Evolutionary conservation across 1,284 basidiomycete genomes (phyloP), one percentile per base, ranked within the genome.

Genomic region (Fomitopsis pinicola): DNA sequence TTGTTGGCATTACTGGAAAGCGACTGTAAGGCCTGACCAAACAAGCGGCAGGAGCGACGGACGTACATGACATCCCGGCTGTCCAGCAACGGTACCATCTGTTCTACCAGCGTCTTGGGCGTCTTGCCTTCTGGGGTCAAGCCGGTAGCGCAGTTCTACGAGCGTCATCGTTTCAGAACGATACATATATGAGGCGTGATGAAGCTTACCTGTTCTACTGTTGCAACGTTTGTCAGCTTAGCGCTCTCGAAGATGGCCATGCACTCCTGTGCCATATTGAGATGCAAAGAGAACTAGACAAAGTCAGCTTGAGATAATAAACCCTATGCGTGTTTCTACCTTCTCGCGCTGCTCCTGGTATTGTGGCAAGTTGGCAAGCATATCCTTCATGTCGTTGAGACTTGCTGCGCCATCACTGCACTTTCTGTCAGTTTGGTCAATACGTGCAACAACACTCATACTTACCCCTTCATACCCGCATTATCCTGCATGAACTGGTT

Each of bases 331-430:
- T 7, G 12, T 28, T 12, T 17, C 75, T 53, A 89, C 93, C 83
- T 95, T 95, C 73, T 99, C 96, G 67, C 97, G 87, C 68, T 94
- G 93, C 65, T 97, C 94, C 75, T 97, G 94, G 72, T 95, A 97
- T 74, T 98, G 95, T 3, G 97, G 96, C 62, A 99, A 73, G 69
- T 82, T 93, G 22, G 97, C 97, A 48, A 99, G 82, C 97, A 99
- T 98, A 71, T 99, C 97, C 74, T 98, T 97, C 92, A 99, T 96
- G 75, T 98, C 96, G 72, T 95, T 96, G 61, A 99, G 77, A 69
- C 87, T 96, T 55, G 91, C 91, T 15, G 88, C 90, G n/a, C 91
- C 89, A 67, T 89, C 86, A 44, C 88, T 90, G 61, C 28, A 59
- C 19, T 35, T n/a, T 35, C 59, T 28, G 52, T 62, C 19, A 59